A percentile compares a stretch with the other conserved stretches of the same genome.
Evolutionary conservation across 2,329 filamentous ascomycete species (phyloP).

Genomic region (Fusarium incarnatum): DNA sequence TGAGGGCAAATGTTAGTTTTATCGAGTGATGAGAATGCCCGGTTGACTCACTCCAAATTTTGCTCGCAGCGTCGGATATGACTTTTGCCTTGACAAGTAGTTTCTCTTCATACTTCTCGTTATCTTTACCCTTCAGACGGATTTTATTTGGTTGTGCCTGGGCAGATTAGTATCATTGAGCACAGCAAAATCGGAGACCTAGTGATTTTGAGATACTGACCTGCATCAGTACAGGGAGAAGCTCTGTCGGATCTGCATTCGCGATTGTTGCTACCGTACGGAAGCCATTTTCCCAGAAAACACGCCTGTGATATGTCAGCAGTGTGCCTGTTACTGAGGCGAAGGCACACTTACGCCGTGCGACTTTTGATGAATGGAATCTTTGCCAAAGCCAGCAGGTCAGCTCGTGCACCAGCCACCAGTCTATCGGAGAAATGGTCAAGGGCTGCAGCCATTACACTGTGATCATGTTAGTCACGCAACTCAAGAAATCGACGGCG

Average conservation of each 20-base stretch:
- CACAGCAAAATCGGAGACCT: neutral
- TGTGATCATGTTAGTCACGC: slow-evolving; percentile 47
- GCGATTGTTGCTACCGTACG: slow-evolving; percentile 75
- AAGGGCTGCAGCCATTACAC: slow-evolving; percentile 75
- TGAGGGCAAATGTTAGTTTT: slow-evolving; percentile 5
- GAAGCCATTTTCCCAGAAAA: slow-evolving; percentile 83
- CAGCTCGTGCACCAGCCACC: slow-evolving; percentile 76
- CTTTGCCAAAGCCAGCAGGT: slow-evolving; percentile 76
- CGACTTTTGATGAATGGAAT: slow-evolving; percentile 82
- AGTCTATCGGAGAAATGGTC: slow-evolving; percentile 82
- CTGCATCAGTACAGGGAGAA: slow-evolving; percentile 79
- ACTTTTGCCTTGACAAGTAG: slow-evolving; percentile 73
- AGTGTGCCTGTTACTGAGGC: neutral
- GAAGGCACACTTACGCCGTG: slow-evolving; percentile 66
- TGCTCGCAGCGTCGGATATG: slow-evolving; percentile 76
- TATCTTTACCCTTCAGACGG: slow-evolving; percentile 65
- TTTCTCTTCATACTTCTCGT: slow-evolving; percentile 72
- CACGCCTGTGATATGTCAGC: slow-evolving; percentile 50
- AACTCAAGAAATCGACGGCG: neutral
- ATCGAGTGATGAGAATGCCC: neutral
- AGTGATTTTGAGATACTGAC: slow-evolving; percentile 52
- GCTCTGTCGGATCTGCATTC: slow-evolving; percentile 74
- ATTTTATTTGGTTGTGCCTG: slow-evolving; percentile 76
- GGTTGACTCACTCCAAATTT: slow-evolving; percentile 70
- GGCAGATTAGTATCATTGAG: neutral